A percentile compares a stretch with the other conserved stretches of the same genome.
phyloP scores from a whole-genome alignment of 169 alveolate genomes.

The Eimeria mitis region DNA sequence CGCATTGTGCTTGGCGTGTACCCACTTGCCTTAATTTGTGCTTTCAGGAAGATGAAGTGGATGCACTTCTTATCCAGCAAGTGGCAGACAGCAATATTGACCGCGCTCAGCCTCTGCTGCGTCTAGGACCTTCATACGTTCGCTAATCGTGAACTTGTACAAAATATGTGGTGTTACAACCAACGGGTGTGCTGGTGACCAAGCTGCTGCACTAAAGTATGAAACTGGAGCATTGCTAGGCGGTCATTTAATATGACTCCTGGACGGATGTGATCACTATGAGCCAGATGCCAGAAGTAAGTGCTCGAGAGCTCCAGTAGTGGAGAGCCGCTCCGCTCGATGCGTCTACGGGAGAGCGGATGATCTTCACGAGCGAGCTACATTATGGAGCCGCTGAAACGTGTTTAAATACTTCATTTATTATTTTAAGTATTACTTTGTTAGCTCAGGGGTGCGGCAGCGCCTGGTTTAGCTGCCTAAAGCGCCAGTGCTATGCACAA shows the following conservation, averaged over 20 bases:
- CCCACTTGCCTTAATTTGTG: not conserved
- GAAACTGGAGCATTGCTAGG: not conserved
- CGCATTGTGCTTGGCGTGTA: not conserved
- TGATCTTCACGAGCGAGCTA: not conserved
- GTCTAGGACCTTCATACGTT: slow-evolving; percentile 80
- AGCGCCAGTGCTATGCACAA: not conserved
- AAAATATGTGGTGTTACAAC: not conserved
- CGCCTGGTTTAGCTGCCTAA: not conserved
- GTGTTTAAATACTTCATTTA: not conserved
- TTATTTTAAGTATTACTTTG: not conserved
- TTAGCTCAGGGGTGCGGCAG: not conserved
- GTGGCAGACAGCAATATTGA: slow-evolving; percentile 82
- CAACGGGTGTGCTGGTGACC: not conserved
- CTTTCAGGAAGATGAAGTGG: slow-evolving; percentile 85
- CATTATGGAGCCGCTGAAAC: not conserved
- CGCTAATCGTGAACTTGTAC: not conserved
- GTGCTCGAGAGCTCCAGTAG: not conserved
- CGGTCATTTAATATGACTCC: not conserved
- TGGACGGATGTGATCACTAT: not conserved
- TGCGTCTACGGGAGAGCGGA: not conserved
- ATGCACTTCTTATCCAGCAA: slow-evolving; percentile 63
- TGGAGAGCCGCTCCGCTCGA: not conserved
- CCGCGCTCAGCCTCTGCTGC: slow-evolving; percentile 74
- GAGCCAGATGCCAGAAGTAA: not conserved
- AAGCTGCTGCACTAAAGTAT: not conserved